Evolutionary conservation across 2,329 filamentous ascomycete species (phyloP).

Genomic region (Ascochyta viciae-villosae): DNA sequence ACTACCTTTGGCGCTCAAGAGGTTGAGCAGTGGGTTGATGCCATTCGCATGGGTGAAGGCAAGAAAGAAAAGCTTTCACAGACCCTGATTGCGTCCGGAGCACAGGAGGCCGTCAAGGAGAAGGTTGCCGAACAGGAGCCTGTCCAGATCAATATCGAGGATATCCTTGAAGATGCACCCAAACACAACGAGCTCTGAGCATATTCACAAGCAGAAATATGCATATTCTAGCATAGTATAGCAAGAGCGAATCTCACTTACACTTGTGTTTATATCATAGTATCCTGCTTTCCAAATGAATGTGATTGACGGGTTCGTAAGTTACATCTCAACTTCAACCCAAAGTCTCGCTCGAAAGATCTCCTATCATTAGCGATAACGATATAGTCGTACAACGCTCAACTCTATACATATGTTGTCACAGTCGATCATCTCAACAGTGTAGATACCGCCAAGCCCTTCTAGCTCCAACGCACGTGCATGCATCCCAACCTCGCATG

Average conservation of each 20-base stretch:
- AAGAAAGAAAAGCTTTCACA: slow-evolving; percentile 74
- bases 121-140: slow-evolving; percentile 37
- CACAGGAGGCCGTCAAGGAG: slow-evolving; percentile 28
- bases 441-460: slow-evolving; percentile 12
- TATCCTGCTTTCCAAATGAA: not conserved
- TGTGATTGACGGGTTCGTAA: not conserved
- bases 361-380: too few species aligned
- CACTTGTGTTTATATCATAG: not conserved
- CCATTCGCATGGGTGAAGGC: slow-evolving; percentile 88
- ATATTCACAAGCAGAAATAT: not conserved
- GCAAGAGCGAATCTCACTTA: not conserved
- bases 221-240: slow-evolving; percentile 4
- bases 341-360: too few species aligned
- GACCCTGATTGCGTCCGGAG: slow-evolving; percentile 43
- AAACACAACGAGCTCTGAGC: slow-evolving; percentile 38
- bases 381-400: too few species aligned
- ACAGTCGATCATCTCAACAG: not conserved
- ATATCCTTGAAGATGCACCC: slow-evolving; percentile 30
- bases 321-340: too few species aligned
- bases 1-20: slow-evolving; percentile 63
- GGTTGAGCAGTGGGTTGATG: slow-evolving; percentile 87
- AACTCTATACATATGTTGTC: not conserved
- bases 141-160: slow-evolving; percentile 43
- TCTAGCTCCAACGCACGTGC: slow-evolving; percentile 18
- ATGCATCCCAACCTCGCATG: slow-evolving; percentile 12